phyloP scores from a whole-genome alignment of 1,284 basidiomycete genomes.

The Malassezia yamatoensis region DNA sequence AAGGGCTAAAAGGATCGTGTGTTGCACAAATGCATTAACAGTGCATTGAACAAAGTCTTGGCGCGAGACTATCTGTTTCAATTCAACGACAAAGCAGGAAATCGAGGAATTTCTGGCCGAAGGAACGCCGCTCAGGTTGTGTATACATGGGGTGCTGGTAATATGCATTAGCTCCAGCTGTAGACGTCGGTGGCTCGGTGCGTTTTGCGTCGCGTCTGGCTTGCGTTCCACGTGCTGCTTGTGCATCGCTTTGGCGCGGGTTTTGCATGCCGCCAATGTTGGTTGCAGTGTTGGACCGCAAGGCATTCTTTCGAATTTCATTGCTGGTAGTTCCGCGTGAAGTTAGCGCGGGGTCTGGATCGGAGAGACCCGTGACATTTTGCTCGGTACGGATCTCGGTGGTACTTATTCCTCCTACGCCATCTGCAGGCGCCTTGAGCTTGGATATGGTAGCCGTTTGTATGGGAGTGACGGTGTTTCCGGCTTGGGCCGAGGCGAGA shows the following conservation, averaged over 20 bases:
- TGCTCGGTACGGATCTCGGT: conserved; percentile 17
- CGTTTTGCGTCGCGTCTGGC: background rate
- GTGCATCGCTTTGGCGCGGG: background rate
- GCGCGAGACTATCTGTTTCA: background rate
- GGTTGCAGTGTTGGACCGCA: background rate
- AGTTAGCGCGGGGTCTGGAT: background rate
- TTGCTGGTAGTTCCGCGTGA: background rate
- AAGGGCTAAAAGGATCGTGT: background rate
- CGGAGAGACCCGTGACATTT: background rate
- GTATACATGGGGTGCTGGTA: background rate
- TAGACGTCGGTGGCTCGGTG: background rate
- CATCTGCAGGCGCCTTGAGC: background rate
- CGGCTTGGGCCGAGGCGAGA: background rate
- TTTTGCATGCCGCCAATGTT: background rate
- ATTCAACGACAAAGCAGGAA: conserved; percentile 18
- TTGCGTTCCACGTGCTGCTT: background rate
- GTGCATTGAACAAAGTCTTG: background rate
- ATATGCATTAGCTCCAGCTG: background rate
- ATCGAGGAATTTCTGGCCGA: conserved; percentile 17
- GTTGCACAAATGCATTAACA: background rate
- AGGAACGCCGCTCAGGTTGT: conserved; percentile 11
- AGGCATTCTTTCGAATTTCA: background rate
- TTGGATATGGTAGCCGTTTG: background rate
- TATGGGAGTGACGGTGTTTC: background rate
- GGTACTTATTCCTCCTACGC: conserved; percentile 8